Percentiles rank a stretch among this genome's conserved stretches.
These are phyloP conservation scores for Arthrobotrys musiformis DNA, from an alignment of 2,329 filamentous ascomycete genomes.

Conservation along the genomic window DNA sequence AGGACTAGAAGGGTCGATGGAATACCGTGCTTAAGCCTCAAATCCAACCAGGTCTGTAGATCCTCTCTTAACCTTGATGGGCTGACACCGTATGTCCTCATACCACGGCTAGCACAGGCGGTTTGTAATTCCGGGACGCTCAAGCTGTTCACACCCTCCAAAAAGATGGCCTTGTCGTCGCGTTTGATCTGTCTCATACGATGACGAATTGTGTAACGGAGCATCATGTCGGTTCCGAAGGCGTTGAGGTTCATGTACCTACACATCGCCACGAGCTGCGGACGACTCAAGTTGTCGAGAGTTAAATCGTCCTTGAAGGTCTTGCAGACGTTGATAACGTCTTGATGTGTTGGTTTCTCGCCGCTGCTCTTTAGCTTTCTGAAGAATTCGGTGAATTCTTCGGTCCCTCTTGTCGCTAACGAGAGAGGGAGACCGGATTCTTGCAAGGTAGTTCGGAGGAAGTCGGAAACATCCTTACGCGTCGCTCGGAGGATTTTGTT, in stretches of 20 bases:
- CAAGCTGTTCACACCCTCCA: constrained; percentile 90
- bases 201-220: constrained; percentile 95
- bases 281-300: constrained; percentile 93
- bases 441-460: constrained; percentile 85
- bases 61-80: constrained; percentile 89
- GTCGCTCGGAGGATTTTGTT: constrained; percentile 82
- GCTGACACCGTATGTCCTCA: constrained; percentile 90
- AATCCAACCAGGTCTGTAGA: constrained; percentile 90
- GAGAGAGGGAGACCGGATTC: constrained; percentile 94
- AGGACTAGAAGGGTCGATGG: constrained; percentile 94
- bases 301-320: constrained; percentile 98
- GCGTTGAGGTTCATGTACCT: constrained; percentile 98
- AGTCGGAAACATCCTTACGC: constrained; percentile 90
- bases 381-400: constrained; percentile 97
- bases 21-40: constrained; percentile 92
- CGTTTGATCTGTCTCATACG: constrained; percentile 99
- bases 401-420: constrained; percentile 82
- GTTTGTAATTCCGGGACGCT: constrained; percentile 94
- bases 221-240: constrained; percentile 96
- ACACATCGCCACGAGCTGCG: constrained; percentile 96
- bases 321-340: constrained; percentile 99
- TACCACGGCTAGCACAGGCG: constrained; percentile 88
- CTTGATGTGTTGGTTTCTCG: constrained; percentile 84
- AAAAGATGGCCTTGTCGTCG: constrained; percentile 92
- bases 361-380: constrained; percentile 87